Evolutionary conservation across 2,329 filamentous ascomycete genomes (phyloP), one percentile per base, ranked within the genome.

Genomic region (Helotiales sp.): DNA sequence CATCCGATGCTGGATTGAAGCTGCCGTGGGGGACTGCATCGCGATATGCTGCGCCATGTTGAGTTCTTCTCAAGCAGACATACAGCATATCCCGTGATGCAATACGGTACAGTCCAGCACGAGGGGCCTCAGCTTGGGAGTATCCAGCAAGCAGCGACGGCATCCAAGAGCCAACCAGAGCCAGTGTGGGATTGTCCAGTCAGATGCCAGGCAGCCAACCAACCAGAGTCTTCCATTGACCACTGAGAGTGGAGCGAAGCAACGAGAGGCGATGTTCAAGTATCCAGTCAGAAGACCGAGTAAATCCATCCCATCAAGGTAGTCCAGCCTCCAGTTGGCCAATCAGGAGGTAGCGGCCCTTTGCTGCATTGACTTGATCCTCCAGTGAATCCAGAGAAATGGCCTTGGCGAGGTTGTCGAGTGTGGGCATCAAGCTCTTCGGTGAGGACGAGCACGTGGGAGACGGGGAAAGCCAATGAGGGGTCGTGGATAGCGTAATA

Each of bases 381-480:
- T 13, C 37, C 15, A 20, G 37, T 59, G 13, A 24, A 40, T 26
- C 11, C n/a, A 28, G 52, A 20, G 24, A 28, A 54, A n/a, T 63
- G 28, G 34, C 17, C 65, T 64, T 68, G 69, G 66, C 66, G 60
- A 24, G 49, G 13, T 54, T 49, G 60, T 43, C 54, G 59, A 55
- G 59, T 63, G 47, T 58, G 64, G 67, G 45, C 34, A 43, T 55
- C 32, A 60, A 60, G 54, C 60, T 54, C 67, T 64, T 65, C 69
- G 69, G 69, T 71, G 65, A 60, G 57, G 24, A 24, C 57, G 63
- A 54, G 60, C 3, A 57, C 43, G 62, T 57, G 55, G 52, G 10
- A 57, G 63, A 7, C 15, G 13, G 47, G 59, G 59, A 63, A n/a
- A 52, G 49, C 69, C 65, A 71, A 71, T 71, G 65, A 68, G 57